Conservation (phyloP, 495 filamentous ascomycete genomes). For the Aspergillus sclerotiicarbonarius region DNA sequence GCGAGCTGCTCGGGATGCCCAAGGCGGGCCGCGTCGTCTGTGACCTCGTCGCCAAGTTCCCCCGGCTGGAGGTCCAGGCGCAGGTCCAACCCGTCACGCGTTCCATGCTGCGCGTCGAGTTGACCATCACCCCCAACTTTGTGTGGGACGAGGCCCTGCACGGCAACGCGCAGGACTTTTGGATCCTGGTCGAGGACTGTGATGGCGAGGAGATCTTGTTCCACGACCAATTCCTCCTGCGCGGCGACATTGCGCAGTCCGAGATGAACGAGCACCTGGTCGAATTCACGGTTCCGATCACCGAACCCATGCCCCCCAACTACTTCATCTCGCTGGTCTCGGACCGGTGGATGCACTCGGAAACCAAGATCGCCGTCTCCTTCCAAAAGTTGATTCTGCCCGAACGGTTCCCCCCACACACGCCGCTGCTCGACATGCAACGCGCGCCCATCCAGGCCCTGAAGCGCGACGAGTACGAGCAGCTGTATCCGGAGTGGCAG, state of each 20-base stretch:
- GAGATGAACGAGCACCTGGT: constrained; percentile 93
- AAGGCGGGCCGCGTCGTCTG: constrained; percentile 87
- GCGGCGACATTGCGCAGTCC: constrained; percentile 75
- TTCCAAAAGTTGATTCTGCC: constrained; percentile 94
- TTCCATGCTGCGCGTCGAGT: constrained; percentile 90
- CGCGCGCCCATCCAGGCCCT: constrained; percentile 83
- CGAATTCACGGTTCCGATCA: constrained; percentile 94
- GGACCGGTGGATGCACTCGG: constrained; percentile 97
- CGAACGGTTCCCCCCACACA: constrained; percentile 93
- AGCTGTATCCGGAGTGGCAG: constrained; percentile 80
- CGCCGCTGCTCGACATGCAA: constrained; percentile 84
- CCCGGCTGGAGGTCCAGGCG: constrained; percentile 85
- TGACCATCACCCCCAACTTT: constrained; percentile 93
- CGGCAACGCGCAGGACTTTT: constrained; percentile 85
- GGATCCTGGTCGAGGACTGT: constrained; percentile 96
- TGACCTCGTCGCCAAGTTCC: constrained; percentile 85
- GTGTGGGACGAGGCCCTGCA: constrained; percentile 92
- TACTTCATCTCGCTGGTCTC: constrained; percentile 96
- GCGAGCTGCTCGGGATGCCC: constrained; percentile 87
- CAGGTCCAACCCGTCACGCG: constrained; percentile 92
- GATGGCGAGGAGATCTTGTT: constrained; percentile 96
- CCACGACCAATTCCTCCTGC: constrained; percentile 91
- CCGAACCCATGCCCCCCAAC: constrained; percentile 96
- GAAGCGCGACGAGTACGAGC: constrained; percentile 78
- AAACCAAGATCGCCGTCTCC: constrained; percentile 88